Percentiles rank a stretch among this genome's conserved stretches.
These are phyloP conservation scores for Cicer chorassanicum DNA, from an alignment of 306 rosid species.

Conservation along the genomic window DNA sequence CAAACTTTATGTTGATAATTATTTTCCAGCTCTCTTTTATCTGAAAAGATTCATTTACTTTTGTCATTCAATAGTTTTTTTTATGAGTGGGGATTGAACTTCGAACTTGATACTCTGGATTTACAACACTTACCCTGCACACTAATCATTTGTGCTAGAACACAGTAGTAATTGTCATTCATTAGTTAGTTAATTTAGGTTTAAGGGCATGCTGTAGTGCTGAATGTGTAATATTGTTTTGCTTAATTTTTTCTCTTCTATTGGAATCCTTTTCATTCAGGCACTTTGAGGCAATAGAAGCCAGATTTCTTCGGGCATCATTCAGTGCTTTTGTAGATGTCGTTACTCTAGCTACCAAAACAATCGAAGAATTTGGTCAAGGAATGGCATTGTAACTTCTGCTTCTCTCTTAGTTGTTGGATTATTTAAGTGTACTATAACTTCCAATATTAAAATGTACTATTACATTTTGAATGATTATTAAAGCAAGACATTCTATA, in stretches of 20 bases:
- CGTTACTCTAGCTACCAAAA: conserved; percentile 76
- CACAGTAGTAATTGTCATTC: no score
- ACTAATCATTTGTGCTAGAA: no score
- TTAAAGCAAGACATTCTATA: not conserved
- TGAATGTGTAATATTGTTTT: not conserved
- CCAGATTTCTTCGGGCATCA: conserved; percentile 93
- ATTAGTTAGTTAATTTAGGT: not conserved
- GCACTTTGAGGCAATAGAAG: conserved; percentile 87
- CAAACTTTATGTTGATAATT: not conserved
- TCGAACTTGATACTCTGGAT: no score
- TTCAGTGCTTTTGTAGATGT: conserved; percentile 81
- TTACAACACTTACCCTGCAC: no score
- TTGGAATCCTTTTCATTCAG: no score
- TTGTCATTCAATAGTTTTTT: not conserved
- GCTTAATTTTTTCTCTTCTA: not conserved
- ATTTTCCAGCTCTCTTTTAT: conserved; percentile 14
- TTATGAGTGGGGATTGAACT: no score
- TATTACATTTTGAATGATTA: not conserved
- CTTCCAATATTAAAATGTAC: not conserved
- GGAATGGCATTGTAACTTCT: conserved; percentile 57
- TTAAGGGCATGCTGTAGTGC: not conserved
- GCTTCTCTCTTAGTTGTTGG: conserved; percentile 16
- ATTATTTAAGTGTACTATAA: not conserved
- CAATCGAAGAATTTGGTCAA: conserved; percentile 84
- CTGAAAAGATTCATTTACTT: not conserved